Evolutionary conservation across 495 filamentous ascomycete species (phyloP), one percentile per base, ranked within the genome.

Genomic region (Penicillium ucsense): DNA sequence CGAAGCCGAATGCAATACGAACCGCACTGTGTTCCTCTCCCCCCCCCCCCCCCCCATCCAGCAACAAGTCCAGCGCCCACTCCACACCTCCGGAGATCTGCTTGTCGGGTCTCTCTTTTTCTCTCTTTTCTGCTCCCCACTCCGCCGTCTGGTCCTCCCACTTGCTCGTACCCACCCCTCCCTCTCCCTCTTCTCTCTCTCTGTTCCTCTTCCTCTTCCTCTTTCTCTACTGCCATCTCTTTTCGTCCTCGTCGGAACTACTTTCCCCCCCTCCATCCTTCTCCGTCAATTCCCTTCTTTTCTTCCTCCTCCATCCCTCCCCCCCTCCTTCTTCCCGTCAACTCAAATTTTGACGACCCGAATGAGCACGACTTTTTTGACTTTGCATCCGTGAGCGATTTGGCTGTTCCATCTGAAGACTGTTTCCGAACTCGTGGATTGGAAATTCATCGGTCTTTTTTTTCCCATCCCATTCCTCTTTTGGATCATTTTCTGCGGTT

Each of bases 331-430:
- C 54, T 48, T 42, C 37, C 44, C 20, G 20, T 20, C 20, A 20
- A 20, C 20, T 20, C 20, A 20, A 20, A 31, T 31, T 54, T 55
- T 49, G 43, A 57, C 48, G 55, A 51, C 32, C 45, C 42, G 51
- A 42, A 52, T 47, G 40, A 51, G 49, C 46, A 55, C 55, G 52
- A 52, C 20, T 20, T 20, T 20, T 20, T 20, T 20, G 20, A 31
- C 52, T 52, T 50, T 54, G 49, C 55, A 54, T 55, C 51, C 51
- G 51, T 58, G 55, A 59, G 52, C 55, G 52, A 55, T 59, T 54
- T 57, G 48, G 50, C 37, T 47, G 45, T 45, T 48, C 30, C 41
- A 43, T 31, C 39, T 38, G 31, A 33, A 38, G 43, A 29, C 42
- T 30, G 45, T 42, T 48, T 50, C 38, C 43, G 35, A 27, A 35